Percentiles rank a stretch among this genome's conserved stretches.
phyloP scores from a whole-genome alignment of 2,329 filamentous ascomycete species.

The Raffaelea ambrosiae region DNA sequence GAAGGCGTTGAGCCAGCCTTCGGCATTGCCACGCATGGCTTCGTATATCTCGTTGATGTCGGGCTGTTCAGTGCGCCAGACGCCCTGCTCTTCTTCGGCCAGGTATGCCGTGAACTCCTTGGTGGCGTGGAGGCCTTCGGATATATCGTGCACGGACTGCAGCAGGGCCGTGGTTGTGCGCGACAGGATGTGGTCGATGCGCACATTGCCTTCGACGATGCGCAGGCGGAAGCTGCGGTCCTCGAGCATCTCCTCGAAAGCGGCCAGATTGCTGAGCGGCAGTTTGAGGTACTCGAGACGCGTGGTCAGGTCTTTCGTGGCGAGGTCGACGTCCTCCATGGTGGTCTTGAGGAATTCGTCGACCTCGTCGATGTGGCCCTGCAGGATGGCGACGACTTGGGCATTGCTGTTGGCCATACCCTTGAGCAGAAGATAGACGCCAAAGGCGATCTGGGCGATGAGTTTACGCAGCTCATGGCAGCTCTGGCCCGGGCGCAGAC shows the following conservation, averaged over 20 bases:
- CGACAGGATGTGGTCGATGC: conserved; percentile 82
- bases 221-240: conserved; percentile 74
- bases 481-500: conserved; percentile 63
- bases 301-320: conserved; percentile 68
- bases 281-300: conserved; percentile 73
- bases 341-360: conserved; percentile 84
- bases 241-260: conserved; percentile 82
- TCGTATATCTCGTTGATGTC: conserved; percentile 57
- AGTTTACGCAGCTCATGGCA: conserved; percentile 88
- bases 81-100: conserved; percentile 51
- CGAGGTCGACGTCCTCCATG: conserved; percentile 74
- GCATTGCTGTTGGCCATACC: conserved; percentile 80
- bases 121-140: conserved; percentile 68
- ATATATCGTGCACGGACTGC: conserved; percentile 69
- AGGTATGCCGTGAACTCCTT: conserved; percentile 72
- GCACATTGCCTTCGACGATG: conserved; percentile 79
- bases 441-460: conserved; percentile 86
- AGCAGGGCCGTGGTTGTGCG: conserved; percentile 68
- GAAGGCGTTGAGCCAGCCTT: conserved; percentile 81
- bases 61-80: conserved; percentile 53
- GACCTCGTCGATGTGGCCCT: conserved; percentile 87
- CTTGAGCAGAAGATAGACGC: conserved; percentile 78
- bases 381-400: conserved; percentile 81
- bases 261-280: conserved; percentile 70
- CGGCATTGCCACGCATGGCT: conserved; percentile 87